These are phyloP conservation scores for Ophiostoma piceae DNA, from an alignment of 2,329 filamentous ascomycete species.

Conservation along the genomic window DNA sequence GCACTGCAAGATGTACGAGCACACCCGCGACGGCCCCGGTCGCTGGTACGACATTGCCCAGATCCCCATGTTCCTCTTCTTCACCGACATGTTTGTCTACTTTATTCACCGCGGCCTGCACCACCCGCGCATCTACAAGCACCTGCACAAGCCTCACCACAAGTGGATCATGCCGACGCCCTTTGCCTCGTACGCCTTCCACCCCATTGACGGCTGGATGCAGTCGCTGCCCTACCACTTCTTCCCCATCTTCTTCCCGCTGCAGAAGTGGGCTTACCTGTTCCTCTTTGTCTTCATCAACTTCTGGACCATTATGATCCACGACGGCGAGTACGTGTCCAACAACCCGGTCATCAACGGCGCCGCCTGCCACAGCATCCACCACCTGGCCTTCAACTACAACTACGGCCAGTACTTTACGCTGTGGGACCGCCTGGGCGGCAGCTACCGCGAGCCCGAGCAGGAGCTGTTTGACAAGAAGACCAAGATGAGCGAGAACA, in stretches of 20 bases:
- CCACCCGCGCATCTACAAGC: slow-evolving; percentile 76
- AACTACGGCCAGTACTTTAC: slow-evolving; percentile 96
- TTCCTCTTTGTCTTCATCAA: slow-evolving; percentile 87
- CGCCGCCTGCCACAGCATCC: slow-evolving; percentile 87
- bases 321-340: slow-evolving; percentile 91
- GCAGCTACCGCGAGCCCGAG: slow-evolving; percentile 82
- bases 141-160: slow-evolving; percentile 93
- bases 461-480: slow-evolving; percentile 78
- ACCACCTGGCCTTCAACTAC: slow-evolving; percentile 82
- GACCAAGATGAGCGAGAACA: slow-evolving; percentile 73
- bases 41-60: slow-evolving; percentile 73
- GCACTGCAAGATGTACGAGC: slow-evolving; percentile 81
- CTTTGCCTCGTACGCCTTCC: slow-evolving; percentile 88
- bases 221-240: slow-evolving; percentile 90
- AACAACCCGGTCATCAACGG: slow-evolving; percentile 91
- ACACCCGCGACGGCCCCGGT: slow-evolving; percentile 67
- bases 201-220: slow-evolving; percentile 83
- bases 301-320: slow-evolving; percentile 93
- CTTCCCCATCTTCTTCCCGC: slow-evolving; percentile 86
- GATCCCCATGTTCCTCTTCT: slow-evolving; percentile 81
- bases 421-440: slow-evolving; percentile 80
- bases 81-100: slow-evolving; percentile 88
- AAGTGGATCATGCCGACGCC: slow-evolving; percentile 99
- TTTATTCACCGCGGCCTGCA: slow-evolving; percentile 85
- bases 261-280: slow-evolving; percentile 86